Evolutionary conservation across 2,329 filamentous ascomycete species (phyloP), one percentile per base, ranked within the genome.

Genomic region (Paracoccidioides brasiliensis): DNA sequence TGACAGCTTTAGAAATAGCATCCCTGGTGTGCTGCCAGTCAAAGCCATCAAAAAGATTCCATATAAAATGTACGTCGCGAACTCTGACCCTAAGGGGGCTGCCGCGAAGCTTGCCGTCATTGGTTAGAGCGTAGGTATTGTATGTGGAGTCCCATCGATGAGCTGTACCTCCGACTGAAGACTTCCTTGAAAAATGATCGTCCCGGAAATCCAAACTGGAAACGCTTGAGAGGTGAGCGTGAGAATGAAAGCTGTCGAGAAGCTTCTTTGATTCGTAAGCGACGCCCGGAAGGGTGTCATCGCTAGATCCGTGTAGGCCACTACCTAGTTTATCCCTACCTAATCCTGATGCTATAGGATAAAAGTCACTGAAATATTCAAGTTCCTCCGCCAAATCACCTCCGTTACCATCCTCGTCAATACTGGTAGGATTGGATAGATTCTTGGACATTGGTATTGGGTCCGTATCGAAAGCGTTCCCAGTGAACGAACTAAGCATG

Each of bases 31-130:
- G 80, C 62, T 84, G 81, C 94, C 94, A 98, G 70, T 98, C 94
- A 67, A 95, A 98, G 1, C 93, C 93, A 73, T 98, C 93, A 69
- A 93, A 96, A 0, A 98, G 75, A 65, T 98, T 95, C 93, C 93
- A 98, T 57, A 97, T 96, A 53, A 96, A 75, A 67, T 97, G 89
- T 5, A 95, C 84, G 65, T 96, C 89, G 32, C 88, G 84, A 14
- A 97, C 79, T 4, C 83, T 82, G 2, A 96, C 77, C 60, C 83
- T 84, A 12, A 98, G 72, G 5, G 91, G 88, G 59, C 85, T 88
- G 54, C 77, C 77, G 42, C 78, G 76, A 7, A 84, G 74, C 58
- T 84, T 82, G 8, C 74, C 69, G 52, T 80, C 76, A 45, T 85
- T 83, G 0, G 81, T 78, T 44, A 78, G 75, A 54, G 86, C 84